Conservation (phyloP, 306 rosid genomes). For the Lupinus albus region DNA sequence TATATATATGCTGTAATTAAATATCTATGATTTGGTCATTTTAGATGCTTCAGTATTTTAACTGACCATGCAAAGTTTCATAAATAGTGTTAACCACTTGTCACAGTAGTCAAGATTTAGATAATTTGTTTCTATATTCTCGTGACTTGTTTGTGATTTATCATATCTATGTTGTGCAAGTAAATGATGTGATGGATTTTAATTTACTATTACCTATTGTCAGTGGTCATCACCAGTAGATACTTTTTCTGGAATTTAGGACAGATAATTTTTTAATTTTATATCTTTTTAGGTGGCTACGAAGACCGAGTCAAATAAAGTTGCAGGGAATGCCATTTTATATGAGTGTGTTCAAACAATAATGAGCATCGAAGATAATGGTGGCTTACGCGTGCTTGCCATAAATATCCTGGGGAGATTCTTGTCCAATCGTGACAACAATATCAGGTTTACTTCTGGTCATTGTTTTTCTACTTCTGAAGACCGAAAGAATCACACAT, state of each 20-base stretch:
- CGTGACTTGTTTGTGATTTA: not conserved
- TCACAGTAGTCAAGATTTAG: conserved; percentile 17
- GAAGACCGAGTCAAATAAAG: conserved; percentile 95
- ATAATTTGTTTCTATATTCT: conserved; percentile 24
- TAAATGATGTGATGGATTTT: conserved; percentile 23
- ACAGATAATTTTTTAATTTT: conserved; percentile 34
- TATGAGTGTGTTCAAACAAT: conserved; percentile 97
- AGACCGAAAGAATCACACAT: conserved; percentile 14
- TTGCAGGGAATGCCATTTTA: conserved; percentile 94
- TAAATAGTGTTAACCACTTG: conserved; percentile 21
- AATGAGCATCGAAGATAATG: conserved; percentile 94
- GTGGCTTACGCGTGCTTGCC: conserved; percentile 97
- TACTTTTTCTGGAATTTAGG: conserved; percentile 27
- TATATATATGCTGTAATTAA: conserved; percentile 21
- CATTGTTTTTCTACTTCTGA: conserved; percentile 17
- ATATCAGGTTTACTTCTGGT: conserved; percentile 75
- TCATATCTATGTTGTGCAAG: conserved; percentile 23
- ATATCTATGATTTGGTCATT: conserved; percentile 23
- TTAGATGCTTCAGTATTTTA: conserved; percentile 25
- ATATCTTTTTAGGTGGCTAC: conserved; percentile 81
- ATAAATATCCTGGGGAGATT: conserved; percentile 96
- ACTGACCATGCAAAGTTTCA: conserved; percentile 10
- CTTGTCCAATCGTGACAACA: conserved; percentile 95
- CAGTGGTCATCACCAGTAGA: not conserved
- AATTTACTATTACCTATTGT: conserved; percentile 22